phyloP scores from a whole-genome alignment of 495 filamentous ascomycete species.

The Letharia columbiana region DNA sequence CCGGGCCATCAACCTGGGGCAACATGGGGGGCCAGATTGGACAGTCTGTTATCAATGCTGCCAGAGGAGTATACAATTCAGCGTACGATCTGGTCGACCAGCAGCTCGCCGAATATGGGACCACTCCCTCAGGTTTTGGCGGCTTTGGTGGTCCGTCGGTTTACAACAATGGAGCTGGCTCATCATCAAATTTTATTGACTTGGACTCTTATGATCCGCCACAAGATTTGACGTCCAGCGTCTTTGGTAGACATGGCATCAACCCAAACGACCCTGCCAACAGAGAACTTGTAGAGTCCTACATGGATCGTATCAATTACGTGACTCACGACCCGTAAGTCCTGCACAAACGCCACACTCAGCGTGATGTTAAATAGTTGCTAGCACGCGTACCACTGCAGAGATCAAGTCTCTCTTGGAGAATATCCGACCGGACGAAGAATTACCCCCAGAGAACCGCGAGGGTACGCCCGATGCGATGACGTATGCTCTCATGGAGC shows the following conservation, averaged over 20 bases:
- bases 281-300: constrained; percentile 22
- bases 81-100: constrained; percentile 20
- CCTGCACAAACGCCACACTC: background rate
- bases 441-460: constrained; percentile 53
- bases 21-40: constrained; percentile 10
- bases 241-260: constrained; percentile 16
- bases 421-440: constrained; percentile 66
- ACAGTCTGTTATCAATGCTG: constrained; percentile 12
- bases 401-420: constrained; percentile 61
- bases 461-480: constrained; percentile 69
- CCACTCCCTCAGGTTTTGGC: constrained; percentile 8
- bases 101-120: constrained; percentile 17
- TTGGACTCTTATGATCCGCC: constrained; percentile 8
- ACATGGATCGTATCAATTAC: constrained; percentile 28
- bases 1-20: constrained; percentile 5
- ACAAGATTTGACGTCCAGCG: constrained; percentile 12
- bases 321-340: constrained; percentile 39
- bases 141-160: constrained; percentile 16
- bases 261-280: constrained; percentile 21
- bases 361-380: background rate
- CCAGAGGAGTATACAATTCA: constrained; percentile 17
- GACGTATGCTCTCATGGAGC: constrained; percentile 62
- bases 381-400: constrained; percentile 42
- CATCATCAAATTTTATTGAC: constrained; percentile 11
- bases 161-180: constrained; percentile 9